These are phyloP conservation scores for Gentiana macrophylla DNA, from an alignment of 257 asterid species.

Conservation along the genomic window DNA sequence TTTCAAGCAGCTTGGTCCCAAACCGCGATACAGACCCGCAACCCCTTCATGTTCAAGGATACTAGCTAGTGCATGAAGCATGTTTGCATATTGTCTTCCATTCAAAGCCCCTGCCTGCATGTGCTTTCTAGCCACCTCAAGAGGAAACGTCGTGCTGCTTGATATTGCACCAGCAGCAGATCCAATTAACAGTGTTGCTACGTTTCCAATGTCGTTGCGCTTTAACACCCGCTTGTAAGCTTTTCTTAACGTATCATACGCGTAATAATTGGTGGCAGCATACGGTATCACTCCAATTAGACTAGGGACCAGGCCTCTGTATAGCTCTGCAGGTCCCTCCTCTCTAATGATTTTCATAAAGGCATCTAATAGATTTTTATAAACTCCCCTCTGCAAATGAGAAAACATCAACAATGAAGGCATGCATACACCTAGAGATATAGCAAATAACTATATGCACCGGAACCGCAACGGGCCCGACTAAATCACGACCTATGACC, in stretches of 20 bases:
- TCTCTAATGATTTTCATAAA: slow-evolving; percentile 33
- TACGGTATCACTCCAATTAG: slow-evolving; percentile 46
- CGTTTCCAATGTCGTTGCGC: slow-evolving; percentile 33
- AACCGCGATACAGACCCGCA: slow-evolving; percentile 30
- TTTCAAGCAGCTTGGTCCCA: slow-evolving; percentile 52
- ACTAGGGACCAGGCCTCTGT: slow-evolving; percentile 41
- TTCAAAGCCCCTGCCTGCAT: slow-evolving; percentile 51
- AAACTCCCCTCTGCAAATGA: slow-evolving; percentile 36
- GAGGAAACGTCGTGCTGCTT: slow-evolving; percentile 45
- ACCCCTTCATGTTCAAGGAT: slow-evolving; percentile 43
- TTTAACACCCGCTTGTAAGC: slow-evolving; percentile 27
- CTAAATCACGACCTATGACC: background rate
- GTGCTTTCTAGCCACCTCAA: slow-evolving; percentile 44
- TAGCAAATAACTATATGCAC: too few species aligned
- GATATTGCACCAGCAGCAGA: slow-evolving; percentile 50
- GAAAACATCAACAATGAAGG: too few species aligned
- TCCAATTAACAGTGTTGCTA: slow-evolving; percentile 45
- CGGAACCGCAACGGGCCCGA: too few species aligned
- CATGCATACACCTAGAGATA: too few species aligned
- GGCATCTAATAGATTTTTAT: slow-evolving; percentile 33
- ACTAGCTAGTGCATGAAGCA: slow-evolving; percentile 39
- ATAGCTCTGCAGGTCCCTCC: slow-evolving; percentile 44
- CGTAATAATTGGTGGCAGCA: slow-evolving; percentile 40
- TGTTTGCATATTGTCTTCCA: slow-evolving; percentile 32
- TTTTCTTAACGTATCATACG: slow-evolving; percentile 37